Evolutionary conservation across 2,329 filamentous ascomycete species (phyloP), one percentile per base, ranked within the genome.

Genomic region (Metarhizium guizhouense): DNA sequence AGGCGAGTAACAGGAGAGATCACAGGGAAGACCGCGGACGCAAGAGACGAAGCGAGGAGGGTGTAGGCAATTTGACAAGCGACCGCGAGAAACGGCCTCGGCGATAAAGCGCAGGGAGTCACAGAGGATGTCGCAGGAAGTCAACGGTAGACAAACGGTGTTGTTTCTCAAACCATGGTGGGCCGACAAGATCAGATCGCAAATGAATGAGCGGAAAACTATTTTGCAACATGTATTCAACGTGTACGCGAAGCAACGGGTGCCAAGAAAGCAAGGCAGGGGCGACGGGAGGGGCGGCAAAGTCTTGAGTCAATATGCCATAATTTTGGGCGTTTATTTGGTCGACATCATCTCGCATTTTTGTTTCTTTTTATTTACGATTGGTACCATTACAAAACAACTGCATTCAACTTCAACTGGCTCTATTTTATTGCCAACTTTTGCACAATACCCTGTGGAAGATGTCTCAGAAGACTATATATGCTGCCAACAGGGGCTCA

Each of bases 81-180:
- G 77, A 80, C 43, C 72, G 76, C 56, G 79, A 83, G 58, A 83
- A 83, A 72, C 73, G 80, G 65, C 74, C 70, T 59, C 74, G 80
- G 67, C 75, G 76, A 63, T 80, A 47, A 52, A 73, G 65, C 55
- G 52, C 51, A 50, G 53, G 58, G 53, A 52, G 50, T 32, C 52
- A 54, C 30, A 51, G 50, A 55, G 56, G 51, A 54, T 30, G 7
- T 6, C 14, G 6, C 13, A 30, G n/a, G 16, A 45, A 20, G 5
- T 20, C n/a, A 45, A 45, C 42, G 42, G n/a, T 18, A 20, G 42
- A 45, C 32, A 16, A 13, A 2, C 5, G 18, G 18, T 25, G 10
- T 45, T 16, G n/a, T 14, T 10, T 10, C 16, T 11, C 6, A 25
- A 45, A 11, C 10, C 16, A 45, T 45, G 18, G 16, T 20, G 3